These are phyloP conservation scores for Naegleria fowleri DNA, from an alignment of 208 protist genomes.

Conservation along the genomic window DNA sequence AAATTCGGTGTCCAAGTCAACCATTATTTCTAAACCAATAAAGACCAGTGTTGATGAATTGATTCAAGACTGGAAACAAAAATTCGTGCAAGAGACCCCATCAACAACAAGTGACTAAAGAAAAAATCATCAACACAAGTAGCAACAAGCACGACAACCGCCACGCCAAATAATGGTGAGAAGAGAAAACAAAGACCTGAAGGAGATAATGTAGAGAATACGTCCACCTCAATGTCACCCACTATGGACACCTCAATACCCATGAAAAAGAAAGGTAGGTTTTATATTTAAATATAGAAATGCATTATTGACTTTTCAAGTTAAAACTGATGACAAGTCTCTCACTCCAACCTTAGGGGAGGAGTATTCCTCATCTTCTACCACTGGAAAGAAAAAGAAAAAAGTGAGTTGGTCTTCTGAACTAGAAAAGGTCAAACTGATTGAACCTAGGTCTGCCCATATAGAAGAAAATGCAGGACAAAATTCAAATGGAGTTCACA, in stretches of 20 bases:
- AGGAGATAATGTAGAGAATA: not conserved
- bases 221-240: not conserved
- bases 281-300: not conserved
- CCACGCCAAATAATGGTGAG: not conserved
- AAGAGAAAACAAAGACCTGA: not conserved
- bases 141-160: not conserved
- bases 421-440: not conserved
- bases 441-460: not conserved
- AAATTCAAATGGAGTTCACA: not conserved
- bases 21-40: not conserved
- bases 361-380: too few species aligned
- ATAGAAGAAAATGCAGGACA: not conserved
- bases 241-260: not conserved
- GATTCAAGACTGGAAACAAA: conserved; percentile 14
- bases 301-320: not conserved
- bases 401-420: not conserved
- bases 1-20: not conserved
- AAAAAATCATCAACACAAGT: not conserved
- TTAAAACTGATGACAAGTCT: not conserved
- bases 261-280: not conserved
- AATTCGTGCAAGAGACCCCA: not conserved
- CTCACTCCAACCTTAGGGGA: not conserved
- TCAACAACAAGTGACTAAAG: not conserved
- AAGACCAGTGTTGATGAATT: not conserved
- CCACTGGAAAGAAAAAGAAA: not conserved